Base-by-base conservation (phyloP, 2,329 filamentous ascomycete species). In the Elsinoe arachidis region DNA sequence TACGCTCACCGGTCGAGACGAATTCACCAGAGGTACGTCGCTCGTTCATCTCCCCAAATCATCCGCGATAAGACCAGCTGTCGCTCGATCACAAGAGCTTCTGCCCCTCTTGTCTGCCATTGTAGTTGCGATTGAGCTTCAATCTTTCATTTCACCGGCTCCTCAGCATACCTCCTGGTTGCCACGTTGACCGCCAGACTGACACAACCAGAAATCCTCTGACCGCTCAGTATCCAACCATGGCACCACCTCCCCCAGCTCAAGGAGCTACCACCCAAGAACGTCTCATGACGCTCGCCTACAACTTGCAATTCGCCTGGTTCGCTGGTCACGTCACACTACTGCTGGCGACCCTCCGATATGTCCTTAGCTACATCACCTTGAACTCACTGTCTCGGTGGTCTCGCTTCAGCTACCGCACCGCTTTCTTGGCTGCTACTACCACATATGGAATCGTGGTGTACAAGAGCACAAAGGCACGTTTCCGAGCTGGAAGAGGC, bases 381-480 rank as follows among this genome's bases (percentile, higher is more conserved):
- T 87, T 97, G 80, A 95, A 95, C 80, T 90, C 84, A 72, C 87
- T 87, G 71, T 85, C 84, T 58, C 76, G 82, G 69, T 83, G 84
- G 78, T 91, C 92, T 49, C 80, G 82, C 64, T 85, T 93, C 72
- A 87, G 87, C 58, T 99, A 99, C 78, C 91, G 93, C 67, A 82
- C 86, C 56, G 88, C 91, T 58, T 99, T 99, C 72, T 64, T 96
- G 65, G 86, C 91, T 2, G 93, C 93, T 5, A 90, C 90, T 49
- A 83, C 84, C 52, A 97, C 93, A 10, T 99, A 99, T 73, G 92
- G 93, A 63, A 97, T 99, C 64, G 93, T 99, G 52, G 92, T 99
- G 61, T 97, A 96, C 81, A 99, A 99, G 83, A 91, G 90, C 59
- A 89, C 91, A 78, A 85, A 91, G 64, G 89, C 91, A 65, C 87